Conservation (phyloP, 2,329 filamentous ascomycete genomes). For the Claviceps fusiformis region DNA sequence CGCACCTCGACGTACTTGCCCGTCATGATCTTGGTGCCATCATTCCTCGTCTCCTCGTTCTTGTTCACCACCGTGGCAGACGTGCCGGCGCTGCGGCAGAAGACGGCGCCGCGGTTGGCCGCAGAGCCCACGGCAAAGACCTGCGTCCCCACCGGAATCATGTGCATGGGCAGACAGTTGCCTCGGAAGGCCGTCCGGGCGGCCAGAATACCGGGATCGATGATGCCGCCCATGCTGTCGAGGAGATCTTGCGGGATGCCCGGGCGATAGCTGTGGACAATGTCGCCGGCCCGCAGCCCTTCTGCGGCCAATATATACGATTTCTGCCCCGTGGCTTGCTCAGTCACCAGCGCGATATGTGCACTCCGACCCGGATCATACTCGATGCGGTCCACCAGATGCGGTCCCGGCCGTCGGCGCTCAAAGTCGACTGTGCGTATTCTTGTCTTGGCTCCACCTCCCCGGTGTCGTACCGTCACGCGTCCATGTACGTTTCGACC, state of each 20-base stretch:
- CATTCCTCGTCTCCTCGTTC: slow-evolving; percentile 56
- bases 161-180: slow-evolving; percentile 88
- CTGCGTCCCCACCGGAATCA: slow-evolving; percentile 89
- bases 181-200: slow-evolving; percentile 88
- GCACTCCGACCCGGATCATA: slow-evolving; percentile 89
- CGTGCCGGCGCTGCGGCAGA: slow-evolving; percentile 90
- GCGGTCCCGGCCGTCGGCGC: slow-evolving; percentile 64
- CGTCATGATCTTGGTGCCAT: slow-evolving; percentile 47
- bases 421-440: slow-evolving; percentile 87
- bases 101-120: slow-evolving; percentile 62
- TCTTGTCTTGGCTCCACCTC: slow-evolving; percentile 81
- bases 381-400: slow-evolving; percentile 86
- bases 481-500: slow-evolving; percentile 79
- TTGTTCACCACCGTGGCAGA: slow-evolving; percentile 82
- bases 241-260: slow-evolving; percentile 82
- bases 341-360: slow-evolving; percentile 78
- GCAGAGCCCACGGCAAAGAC: slow-evolving; percentile 80
- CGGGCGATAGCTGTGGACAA: slow-evolving; percentile 79
- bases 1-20: slow-evolving; percentile 72
- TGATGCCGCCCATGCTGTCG: slow-evolving; percentile 78
- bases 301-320: slow-evolving; percentile 94
- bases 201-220: slow-evolving; percentile 92
- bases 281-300: slow-evolving; percentile 80
- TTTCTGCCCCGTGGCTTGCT: slow-evolving; percentile 58
- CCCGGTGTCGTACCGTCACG: slow-evolving; percentile 81